These are phyloP conservation scores for Phytophthora podocarpi DNA, from an alignment of 352 stramenopile species.

Conservation along the genomic window DNA sequence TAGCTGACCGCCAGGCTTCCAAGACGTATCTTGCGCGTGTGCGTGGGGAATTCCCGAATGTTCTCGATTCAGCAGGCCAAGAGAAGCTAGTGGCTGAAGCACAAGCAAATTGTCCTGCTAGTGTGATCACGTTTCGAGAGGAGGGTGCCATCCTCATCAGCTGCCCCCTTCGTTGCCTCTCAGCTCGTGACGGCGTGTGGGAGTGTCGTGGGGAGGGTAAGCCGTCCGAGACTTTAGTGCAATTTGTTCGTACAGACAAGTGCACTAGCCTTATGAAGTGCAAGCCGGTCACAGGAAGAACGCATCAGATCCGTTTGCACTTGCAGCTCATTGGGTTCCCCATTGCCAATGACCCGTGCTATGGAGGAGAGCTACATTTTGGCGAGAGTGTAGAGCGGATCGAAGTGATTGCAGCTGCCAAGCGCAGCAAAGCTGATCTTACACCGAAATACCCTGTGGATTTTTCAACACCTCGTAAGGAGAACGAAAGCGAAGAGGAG, in stretches of 20 bases:
- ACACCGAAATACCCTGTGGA: slow-evolving; percentile 50
- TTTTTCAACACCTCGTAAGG: slow-evolving; percentile 55
- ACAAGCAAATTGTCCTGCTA: slow-evolving; percentile 50
- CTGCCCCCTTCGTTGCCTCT: slow-evolving; percentile 83
- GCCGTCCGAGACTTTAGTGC: slow-evolving; percentile 75
- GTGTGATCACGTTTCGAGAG: slow-evolving; percentile 58
- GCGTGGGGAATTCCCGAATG: slow-evolving; percentile 82
- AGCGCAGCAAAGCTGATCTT: slow-evolving; percentile 41
- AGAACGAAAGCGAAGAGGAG: slow-evolving; percentile 65
- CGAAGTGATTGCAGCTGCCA: slow-evolving; percentile 53
- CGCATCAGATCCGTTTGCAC: slow-evolving; percentile 98
- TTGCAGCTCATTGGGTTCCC: slow-evolving; percentile 92
- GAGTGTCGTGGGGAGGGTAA: slow-evolving; percentile 87
- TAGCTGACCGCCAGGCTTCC: slow-evolving; percentile 81
- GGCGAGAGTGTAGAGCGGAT: slow-evolving; percentile 60
- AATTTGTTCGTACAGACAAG: slow-evolving; percentile 57
- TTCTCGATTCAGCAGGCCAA: slow-evolving; percentile 43
- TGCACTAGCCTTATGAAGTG: slow-evolving; percentile 91
- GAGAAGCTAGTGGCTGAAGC: slow-evolving; percentile 45
- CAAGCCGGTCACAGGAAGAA: slow-evolving; percentile 94
- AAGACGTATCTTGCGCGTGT: slow-evolving; percentile 97
- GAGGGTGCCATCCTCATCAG: slow-evolving; percentile 68
- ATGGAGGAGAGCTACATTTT: slow-evolving; percentile 95
- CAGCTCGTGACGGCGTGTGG: slow-evolving; percentile 83
- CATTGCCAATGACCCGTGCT: slow-evolving; percentile 98